Evolutionary conservation across 2,329 filamentous ascomycete species (phyloP), one percentile per base, ranked within the genome.

Genomic region (Byssochlamys sp.): DNA sequence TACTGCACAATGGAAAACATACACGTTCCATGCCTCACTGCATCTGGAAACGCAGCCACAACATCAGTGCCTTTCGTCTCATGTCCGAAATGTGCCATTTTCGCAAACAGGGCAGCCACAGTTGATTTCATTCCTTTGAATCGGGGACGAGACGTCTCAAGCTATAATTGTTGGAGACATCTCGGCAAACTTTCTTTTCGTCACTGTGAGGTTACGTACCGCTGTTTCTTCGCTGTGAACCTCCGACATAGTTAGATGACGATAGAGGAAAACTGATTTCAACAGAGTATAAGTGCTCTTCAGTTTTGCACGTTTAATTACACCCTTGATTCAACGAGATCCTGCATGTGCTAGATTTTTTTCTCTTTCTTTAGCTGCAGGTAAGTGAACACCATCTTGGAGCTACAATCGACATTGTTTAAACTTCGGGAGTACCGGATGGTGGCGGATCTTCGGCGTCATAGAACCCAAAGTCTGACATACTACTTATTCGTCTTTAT

Each of bases 21-120:
- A 71, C 71, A 65, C 53, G 66, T 72, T 57, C 66, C 71, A 14
- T 66, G 60, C 52, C 65, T 63, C 24, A 73, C 65, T 24, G 61
- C 52, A 5, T 68, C 62, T 5, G 63, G 59, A 57, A 71, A 71
- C 48, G 61, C 63, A 5, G 62, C 57, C 3, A 66, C 65, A 25
- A 73, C 70, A 14, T 72, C 66, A 2, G 54, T 60, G 14, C 70
- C 71, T 26, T 64, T 68, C 3, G 65, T 71, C 6, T 66, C 60
- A 9, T 55, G 55, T 33, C 59, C 60, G 54, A 71, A 73, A 4
- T 61, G 58, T 11, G 61, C 55, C 65, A 67, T 68, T 11, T 57
- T 61, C 6, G 39, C n/a, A 24, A 45, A 45, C 2, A 45, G 39
- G 2, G 5, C 9, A 9, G 39, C 19, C 19, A 45, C 2, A n/a